phyloP scores from a whole-genome alignment of 108 stramenopile species.

The Tribonema minus region DNA sequence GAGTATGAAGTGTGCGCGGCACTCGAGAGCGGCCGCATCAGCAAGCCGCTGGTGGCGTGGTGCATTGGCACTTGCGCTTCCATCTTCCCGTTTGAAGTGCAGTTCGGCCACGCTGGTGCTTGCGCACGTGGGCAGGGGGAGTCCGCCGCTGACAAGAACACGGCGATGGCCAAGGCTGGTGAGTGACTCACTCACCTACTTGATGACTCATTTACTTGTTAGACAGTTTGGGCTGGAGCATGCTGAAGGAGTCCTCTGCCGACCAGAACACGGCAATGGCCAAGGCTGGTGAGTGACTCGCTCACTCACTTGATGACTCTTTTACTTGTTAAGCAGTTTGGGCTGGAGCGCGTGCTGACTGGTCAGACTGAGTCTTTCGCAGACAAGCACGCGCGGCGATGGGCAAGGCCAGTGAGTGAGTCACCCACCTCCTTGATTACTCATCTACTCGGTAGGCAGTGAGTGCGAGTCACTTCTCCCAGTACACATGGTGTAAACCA shows the following conservation, averaged over 20 bases:
- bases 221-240: too few relatives aligned
- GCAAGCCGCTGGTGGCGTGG: slow-evolving; percentile 83
- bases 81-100: slow-evolving; percentile 81
- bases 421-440: too few relatives aligned
- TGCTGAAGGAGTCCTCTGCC: slow-evolving; percentile 67
- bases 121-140: slow-evolving; percentile 71
- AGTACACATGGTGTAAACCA: too few relatives aligned
- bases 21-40: slow-evolving; percentile 71
- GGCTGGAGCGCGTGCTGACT: too few relatives aligned
- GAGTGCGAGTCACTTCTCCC: too few relatives aligned
- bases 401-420: slow-evolving; percentile 66
- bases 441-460: too few relatives aligned
- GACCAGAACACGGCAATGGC: slow-evolving; percentile 74
- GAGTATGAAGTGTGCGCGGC: slow-evolving; percentile 85
- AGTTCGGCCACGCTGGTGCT: slow-evolving; percentile 87
- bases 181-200: too few relatives aligned
- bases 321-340: too few relatives aligned
- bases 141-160: slow-evolving; percentile 78
- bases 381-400: slow-evolving; percentile 78
- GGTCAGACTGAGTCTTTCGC: slow-evolving; percentile 69
- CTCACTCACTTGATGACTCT: too few relatives aligned
- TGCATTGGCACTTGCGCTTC: slow-evolving; percentile 86
- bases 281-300: slow-evolving; percentile 71
- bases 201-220: too few relatives aligned
- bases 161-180: slow-evolving; percentile 68